Evolutionary conservation across 179 eudicot genomes (phyloP), one percentile per base, ranked within the genome.

Genomic region (Actinidia arguta): DNA sequence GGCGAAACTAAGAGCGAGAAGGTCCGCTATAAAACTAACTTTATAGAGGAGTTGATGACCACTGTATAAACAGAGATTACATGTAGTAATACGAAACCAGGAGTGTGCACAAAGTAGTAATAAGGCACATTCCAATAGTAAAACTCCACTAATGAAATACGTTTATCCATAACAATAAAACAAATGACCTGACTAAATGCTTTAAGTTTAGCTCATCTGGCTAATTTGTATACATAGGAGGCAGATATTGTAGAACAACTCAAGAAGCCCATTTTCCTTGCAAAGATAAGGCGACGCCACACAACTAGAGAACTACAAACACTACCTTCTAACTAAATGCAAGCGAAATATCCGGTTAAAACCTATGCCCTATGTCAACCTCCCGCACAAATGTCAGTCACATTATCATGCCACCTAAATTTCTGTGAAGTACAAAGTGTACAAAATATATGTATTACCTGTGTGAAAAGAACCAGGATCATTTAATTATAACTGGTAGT

Each of bases 381-480:
- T 16, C n/a, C 27, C 73, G 0, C 14, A 8, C 73, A 39, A 44
- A 42, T 69, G 50, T 42, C 25, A 17, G 51, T n/a, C 75, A 22
- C 9, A 20, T 47, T n/a, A 71, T 48, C 8, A 46, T 17, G 8
- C 50, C 8, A 22, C 75, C 39, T 72, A n/a, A 71, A n/a, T 46
- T 46, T 46, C 54, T 46, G 55, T 24, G n/a, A 12, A 46, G 11
- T 16, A 31, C 11, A 3, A 9, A 72, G 56, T 72, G 75, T 47
- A 72, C 75, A 72, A 72, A 48, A 22, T 47, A 44, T 77, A 44
- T 22, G 24, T 47, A n/a, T n/a, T n/a, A n/a, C n/a, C n/a, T n/a
- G n/a, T n/a, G n/a, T n/a, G n/a, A n/a, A n/a, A n/a, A n/a, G n/a
- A n/a, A n/a, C n/a, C n/a, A n/a, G n/a, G n/a, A n/a, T n/a, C n/a